These are phyloP conservation scores for Catharanthus roseus DNA, from an alignment of 257 asterid genomes.

Conservation along the genomic window DNA sequence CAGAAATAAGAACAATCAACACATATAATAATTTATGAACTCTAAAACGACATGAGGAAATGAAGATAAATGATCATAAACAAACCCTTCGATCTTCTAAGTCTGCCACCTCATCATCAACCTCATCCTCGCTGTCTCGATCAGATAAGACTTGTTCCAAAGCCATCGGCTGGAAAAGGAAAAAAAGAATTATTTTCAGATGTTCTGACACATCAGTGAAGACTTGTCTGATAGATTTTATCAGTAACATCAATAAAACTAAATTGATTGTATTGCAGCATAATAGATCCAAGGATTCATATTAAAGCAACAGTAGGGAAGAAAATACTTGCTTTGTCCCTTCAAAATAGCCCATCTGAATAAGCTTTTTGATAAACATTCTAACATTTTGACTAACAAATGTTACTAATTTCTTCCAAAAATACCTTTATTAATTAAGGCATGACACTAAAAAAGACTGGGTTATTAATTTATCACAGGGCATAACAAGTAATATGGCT, in stretches of 20 bases:
- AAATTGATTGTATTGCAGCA: neutral
- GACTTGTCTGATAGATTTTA: neutral
- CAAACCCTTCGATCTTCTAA: slow-evolving; percentile 96
- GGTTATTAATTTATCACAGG: neutral
- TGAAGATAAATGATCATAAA: slow-evolving; percentile 15
- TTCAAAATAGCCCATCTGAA: neutral
- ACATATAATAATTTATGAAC: neutral
- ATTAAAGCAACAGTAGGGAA: neutral
- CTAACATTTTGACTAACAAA: neutral
- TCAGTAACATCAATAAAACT: neutral
- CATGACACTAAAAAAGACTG: neutral
- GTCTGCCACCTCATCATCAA: slow-evolving; percentile 98
- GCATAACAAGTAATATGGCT: neutral
- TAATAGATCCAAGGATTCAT: neutral
- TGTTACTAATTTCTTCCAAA: neutral
- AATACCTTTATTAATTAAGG: neutral
- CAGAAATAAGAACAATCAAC: too few relatives aligned
- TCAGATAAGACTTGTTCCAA: slow-evolving; percentile 93
- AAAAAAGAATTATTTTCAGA: slow-evolving; percentile 22
- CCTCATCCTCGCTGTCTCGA: slow-evolving; percentile 98
- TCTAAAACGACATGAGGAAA: neutral
- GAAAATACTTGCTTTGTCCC: neutral
- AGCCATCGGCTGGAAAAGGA: slow-evolving; percentile 76
- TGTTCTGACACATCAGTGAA: slow-evolving; percentile 13
- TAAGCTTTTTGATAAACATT: neutral